Evolutionary conservation across 108 stramenopile genomes (phyloP).

Genomic region (Hondaea fermentalgiana): DNA sequence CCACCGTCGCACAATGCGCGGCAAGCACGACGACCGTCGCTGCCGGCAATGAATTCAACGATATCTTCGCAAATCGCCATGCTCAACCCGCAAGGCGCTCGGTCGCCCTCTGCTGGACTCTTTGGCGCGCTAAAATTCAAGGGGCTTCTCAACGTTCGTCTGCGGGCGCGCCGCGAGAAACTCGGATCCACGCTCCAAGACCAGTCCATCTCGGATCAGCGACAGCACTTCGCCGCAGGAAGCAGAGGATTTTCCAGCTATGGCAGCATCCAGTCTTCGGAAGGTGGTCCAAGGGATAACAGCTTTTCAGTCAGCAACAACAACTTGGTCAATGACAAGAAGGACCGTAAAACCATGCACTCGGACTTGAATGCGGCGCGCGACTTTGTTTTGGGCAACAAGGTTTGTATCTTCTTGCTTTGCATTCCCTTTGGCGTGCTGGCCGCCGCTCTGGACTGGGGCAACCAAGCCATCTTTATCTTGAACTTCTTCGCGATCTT

Average conservation of each 20-base stretch:
- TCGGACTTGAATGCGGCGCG: background rate
- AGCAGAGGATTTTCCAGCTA: background rate
- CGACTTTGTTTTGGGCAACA: conserved; percentile 46
- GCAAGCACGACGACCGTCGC: too few species aligned
- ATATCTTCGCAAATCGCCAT: background rate
- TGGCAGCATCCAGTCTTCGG: background rate
- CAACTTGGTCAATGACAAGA: background rate
- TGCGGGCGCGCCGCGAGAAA: background rate
- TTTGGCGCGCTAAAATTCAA: conserved; percentile 3
- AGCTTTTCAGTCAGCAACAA: background rate
- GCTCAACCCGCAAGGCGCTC: background rate
- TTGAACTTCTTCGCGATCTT: conserved; percentile 83
- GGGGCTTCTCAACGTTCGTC: background rate
- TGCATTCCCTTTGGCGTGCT: conserved; percentile 59
- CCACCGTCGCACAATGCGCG: too few species aligned
- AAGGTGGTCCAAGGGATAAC: background rate
- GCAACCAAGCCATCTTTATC: conserved; percentile 61
- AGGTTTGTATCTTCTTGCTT: conserved; percentile 57
- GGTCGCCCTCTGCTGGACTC: background rate
- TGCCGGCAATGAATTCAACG: too few species aligned
- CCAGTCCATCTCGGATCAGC: background rate
- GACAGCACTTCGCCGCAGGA: background rate
- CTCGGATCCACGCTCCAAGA: background rate
- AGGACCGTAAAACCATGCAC: background rate
- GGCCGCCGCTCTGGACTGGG: conserved; percentile 52